phyloP scores from a whole-genome alignment of 148 eudicot genomes.

The Chenopodium formosanum region DNA sequence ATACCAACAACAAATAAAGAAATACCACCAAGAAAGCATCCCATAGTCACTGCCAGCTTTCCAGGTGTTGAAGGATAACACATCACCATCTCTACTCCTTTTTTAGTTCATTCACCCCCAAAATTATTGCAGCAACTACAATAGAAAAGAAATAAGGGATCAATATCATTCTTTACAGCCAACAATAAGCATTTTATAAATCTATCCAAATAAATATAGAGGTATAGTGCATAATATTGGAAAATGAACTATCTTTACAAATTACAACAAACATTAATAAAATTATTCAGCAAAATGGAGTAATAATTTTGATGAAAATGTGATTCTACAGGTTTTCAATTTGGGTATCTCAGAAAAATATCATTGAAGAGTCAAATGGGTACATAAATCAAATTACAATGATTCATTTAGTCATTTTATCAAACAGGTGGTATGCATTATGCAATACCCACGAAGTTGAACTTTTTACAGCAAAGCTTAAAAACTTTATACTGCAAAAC shows the following conservation, averaged over 20 bases:
- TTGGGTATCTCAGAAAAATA: not conserved
- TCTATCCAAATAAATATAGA: no score
- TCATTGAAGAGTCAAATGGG: not conserved
- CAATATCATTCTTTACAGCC: not conserved
- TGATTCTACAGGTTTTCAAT: not conserved
- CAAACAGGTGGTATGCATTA: constrained; percentile 1
- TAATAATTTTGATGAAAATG: not conserved
- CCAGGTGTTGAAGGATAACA: constrained; percentile 81
- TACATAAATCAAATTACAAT: not conserved
- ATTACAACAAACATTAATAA: not conserved
- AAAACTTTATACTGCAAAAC: not conserved
- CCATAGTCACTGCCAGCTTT: constrained; percentile 55
- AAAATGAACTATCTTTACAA: not conserved
- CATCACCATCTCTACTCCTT: constrained; percentile 43
- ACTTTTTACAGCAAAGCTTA: not conserved
- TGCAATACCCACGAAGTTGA: not conserved
- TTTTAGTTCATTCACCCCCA: not conserved
- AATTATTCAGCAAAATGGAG: not conserved
- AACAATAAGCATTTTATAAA: not conserved
- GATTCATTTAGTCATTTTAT: constrained; percentile 2
- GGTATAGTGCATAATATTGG: no score
- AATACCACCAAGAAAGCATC: constrained; percentile 52
- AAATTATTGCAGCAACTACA: constrained; percentile 3
- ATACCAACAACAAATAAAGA: constrained; percentile 58
- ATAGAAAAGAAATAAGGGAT: not conserved